These are phyloP conservation scores for Bacterosira constricta DNA, from an alignment of 108 stramenopile species.

Conservation along the genomic window DNA sequence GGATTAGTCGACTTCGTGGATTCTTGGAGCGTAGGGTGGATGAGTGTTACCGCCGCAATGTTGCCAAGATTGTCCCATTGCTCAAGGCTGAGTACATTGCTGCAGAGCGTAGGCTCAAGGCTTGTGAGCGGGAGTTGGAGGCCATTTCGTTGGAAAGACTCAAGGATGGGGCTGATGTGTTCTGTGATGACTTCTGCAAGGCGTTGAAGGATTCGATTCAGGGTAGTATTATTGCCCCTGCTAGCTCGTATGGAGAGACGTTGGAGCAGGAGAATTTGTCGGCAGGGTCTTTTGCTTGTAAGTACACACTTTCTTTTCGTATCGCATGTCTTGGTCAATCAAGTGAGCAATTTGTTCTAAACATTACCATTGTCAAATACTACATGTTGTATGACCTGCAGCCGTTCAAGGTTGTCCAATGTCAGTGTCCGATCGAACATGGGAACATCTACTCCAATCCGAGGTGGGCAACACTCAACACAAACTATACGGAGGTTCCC, in stretches of 20 bases:
- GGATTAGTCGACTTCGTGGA: conserved; percentile 76
- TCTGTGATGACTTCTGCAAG: conserved; percentile 88
- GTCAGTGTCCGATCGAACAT: conserved; percentile 74
- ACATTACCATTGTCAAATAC: not conserved
- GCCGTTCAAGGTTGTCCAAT: conserved; percentile 71
- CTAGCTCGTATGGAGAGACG: conserved; percentile 86
- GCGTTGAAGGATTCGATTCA: conserved; percentile 75
- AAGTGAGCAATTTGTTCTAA: not conserved
- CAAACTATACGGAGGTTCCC: conserved; percentile 89
- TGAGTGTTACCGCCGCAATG: conserved; percentile 89
- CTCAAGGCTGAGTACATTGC: conserved; percentile 81
- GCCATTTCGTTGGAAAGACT: conserved; percentile 83
- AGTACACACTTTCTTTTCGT: conserved; percentile 6
- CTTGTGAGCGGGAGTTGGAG: conserved; percentile 80
- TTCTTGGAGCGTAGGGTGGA: conserved; percentile 91
- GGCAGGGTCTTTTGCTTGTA: conserved; percentile 81
- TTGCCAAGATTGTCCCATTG: conserved; percentile 90
- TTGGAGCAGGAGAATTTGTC: conserved; percentile 77
- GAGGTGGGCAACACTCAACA: conserved; percentile 77
- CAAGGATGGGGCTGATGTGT: conserved; percentile 77
- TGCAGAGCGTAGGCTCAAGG: conserved; percentile 68
- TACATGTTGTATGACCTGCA: not conserved
- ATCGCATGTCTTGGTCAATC: not conserved
- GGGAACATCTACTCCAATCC: conserved; percentile 63
- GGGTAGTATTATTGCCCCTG: conserved; percentile 85